Evolutionary conservation across 2,329 filamentous ascomycete species (phyloP), one percentile per base, ranked within the genome.

Genomic region (Periconia digitata): DNA sequence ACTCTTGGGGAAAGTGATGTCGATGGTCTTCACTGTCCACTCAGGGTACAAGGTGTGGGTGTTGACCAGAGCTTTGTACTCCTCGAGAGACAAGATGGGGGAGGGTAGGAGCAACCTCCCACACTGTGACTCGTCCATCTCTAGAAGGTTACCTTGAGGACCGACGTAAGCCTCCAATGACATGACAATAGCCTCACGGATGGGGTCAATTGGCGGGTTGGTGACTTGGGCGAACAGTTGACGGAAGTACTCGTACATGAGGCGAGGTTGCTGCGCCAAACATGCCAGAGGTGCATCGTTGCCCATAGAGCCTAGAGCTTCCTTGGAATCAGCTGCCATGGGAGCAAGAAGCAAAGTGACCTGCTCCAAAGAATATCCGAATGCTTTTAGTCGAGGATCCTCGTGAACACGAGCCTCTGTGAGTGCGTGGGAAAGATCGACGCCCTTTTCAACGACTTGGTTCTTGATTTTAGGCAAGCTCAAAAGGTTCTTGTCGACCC

Each of bases 151-250:
- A 50, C 92, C 92, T 74, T 97, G 92, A 39, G 92, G 92, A 41
- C 92, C 92, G 60, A 97, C 89, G 69, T 96, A 97, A 64, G 92
- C 95, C 70, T 96, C 92, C 35, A 97, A 77, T 47, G 92, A 96
- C 92, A 97, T 97, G 73, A 97, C 92, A 64, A 96, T 94, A 22
- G 92, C 92, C 79, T 97, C 92, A 73, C 92, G 84, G 62, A 97
- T 97, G 24, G 92, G 92, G 67, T 97, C 92, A 66, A 97, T 97
- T 13, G 92, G 92, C 59, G 92, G 92, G 74, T 97, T 97, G 53
- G 92, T 97, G 71, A 97, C 92, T 76, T 97, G 92, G 8, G 92
- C 92, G 72, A 97, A 97, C 37, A 97, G 85, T 77, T 97, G 90
- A 54, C 92, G 86, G 86, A 97, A 97, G 76, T 97, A 97, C 73